A percentile compares a stretch with the other conserved stretches of the same genome.
Evolutionary conservation across 2,329 filamentous ascomycete species (phyloP).

Genomic region (Ramularia collo-cygni): DNA sequence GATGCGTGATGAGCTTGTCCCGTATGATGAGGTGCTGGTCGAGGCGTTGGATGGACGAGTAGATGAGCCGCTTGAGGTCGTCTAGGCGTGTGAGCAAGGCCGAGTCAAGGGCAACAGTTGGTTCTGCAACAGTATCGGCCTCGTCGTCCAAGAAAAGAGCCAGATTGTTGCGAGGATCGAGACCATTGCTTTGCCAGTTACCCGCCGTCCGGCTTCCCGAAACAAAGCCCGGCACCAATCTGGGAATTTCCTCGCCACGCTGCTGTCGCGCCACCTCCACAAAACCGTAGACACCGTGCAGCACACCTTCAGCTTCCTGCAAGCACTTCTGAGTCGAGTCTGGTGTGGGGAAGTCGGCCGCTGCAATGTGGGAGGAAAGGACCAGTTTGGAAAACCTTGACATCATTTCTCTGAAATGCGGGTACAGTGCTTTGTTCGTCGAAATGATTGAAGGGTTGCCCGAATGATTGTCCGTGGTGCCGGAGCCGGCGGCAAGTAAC

Average conservation of each 20-base stretch:
- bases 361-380: slow-evolving; percentile 93
- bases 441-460: slow-evolving; percentile 99
- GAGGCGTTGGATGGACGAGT: slow-evolving; percentile 77
- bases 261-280: slow-evolving; percentile 93
- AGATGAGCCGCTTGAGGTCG: slow-evolving; percentile 74
- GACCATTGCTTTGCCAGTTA: slow-evolving; percentile 70
- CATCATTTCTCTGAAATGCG: slow-evolving; percentile 99
- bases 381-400: slow-evolving; percentile 99
- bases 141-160: slow-evolving; percentile 77
- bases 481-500: slow-evolving; percentile 88
- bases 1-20: slow-evolving; percentile 74
- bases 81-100: slow-evolving; percentile 76
- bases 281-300: slow-evolving; percentile 90
- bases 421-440: slow-evolving; percentile 93
- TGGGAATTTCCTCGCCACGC: slow-evolving; percentile 82
- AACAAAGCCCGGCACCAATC: slow-evolving; percentile 90
- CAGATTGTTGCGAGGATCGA: slow-evolving; percentile 58
- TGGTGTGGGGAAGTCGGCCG: slow-evolving; percentile 87
- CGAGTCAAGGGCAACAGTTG: slow-evolving; percentile 65
- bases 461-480: slow-evolving; percentile 97
- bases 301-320: slow-evolving; percentile 93
- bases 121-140: slow-evolving; percentile 64
- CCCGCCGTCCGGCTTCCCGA: slow-evolving; percentile 76
- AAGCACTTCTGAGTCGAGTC: slow-evolving; percentile 93
- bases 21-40: slow-evolving; percentile 73